Evolutionary conservation across 2,329 filamentous ascomycete genomes (phyloP), one percentile per base, ranked within the genome.

Genomic region (Phoma sp.): DNA sequence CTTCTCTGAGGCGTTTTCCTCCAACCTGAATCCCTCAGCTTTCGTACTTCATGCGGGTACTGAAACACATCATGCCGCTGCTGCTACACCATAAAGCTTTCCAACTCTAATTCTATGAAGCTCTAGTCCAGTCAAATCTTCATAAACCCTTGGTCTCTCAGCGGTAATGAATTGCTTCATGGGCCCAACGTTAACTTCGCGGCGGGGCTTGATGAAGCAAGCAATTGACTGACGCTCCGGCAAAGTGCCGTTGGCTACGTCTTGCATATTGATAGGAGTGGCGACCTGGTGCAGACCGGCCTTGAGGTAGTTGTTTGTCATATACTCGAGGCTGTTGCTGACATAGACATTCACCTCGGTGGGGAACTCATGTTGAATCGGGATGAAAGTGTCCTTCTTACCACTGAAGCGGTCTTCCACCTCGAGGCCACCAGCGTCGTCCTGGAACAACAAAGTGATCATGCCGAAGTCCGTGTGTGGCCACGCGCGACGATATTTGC

Each of bases 261-360:
- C 47, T 10, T 38, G 37, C 22, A 50, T 25, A 14, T 23, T n/a
- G 18, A 25, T 32, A 22, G 47, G 47, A 9, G 38, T 36, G 1
- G 46, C 41, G 9, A 79, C 75, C 3, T 66, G 69, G 46, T 79
- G 76, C 7, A 72, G 59, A 0, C 69, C 71, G 0, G 73, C 68
- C n/a, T 54, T 62, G 44, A 79, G 60, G 0, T 52, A 62, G 11
- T 71, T 67, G 27, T 77, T 77, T 1, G 76, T 77, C 62, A 71
- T 62, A 0, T 76, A 69, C 60, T 78, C 69, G 2, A 80, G 54
- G 0, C 66, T 76, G 44, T 79, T 77, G 4, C 74, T 68, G 11
- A 77, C 72, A 59, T 78, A 78, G 44, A 79, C 65, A 24, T 78
- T 67, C 6, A 79, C 68, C 23, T 67, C 68, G 1, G 55, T 46